Base-by-base conservation (phyloP, 352 stramenopile species). In the Globisporangium irregulare region DNA sequence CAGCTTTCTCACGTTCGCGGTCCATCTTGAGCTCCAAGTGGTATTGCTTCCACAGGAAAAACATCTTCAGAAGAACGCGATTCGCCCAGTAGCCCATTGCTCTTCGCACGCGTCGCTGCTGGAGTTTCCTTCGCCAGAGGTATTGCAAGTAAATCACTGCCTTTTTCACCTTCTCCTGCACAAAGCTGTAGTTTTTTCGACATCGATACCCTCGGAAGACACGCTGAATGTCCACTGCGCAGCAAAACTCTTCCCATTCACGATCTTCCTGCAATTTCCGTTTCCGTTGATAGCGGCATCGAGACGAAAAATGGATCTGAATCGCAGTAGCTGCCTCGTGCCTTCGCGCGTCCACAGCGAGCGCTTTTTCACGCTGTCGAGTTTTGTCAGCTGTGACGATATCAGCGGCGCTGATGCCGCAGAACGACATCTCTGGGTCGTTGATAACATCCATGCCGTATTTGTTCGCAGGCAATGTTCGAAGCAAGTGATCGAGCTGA, bases 61-160 rank as follows among this genome's bases (percentile, higher is more conserved):
- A 91, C 18, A 76, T 67, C 70, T 89, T 90, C 24, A 90, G 62
- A 3, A 83, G 72, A 0, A 71, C 48, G 4, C 73, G 81, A 54
- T 88, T 91, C 2, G 73, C 82, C 85, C 85, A 93, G 60, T 88
- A 89, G 25, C 72, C 80, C 0, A 80, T 67, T 1, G 85, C 83
- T n/a, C 73, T 74, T 4, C 80, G 77, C 10, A 89, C 75, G 5
- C 78, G 75, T 12, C 82, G 80, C 38, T 84, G 72, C 6, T 83
- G 65, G 38, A 75, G 69, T 15, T 75, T 70, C 22, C 78, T 82
- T 0, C 83, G 78, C 85, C 83, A 93, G 24, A 70, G 56, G 41
- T 88, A 89, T 63, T 93, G 83, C 8, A 91, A 69, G 32, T 82
- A 75, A 25, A 90, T 69, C 1, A 90, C 73, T 1, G 75, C 77